These are phyloP conservation scores for Talaromyces funiculosus DNA, from an alignment of 2,329 filamentous ascomycete species.

Conservation along the genomic window DNA sequence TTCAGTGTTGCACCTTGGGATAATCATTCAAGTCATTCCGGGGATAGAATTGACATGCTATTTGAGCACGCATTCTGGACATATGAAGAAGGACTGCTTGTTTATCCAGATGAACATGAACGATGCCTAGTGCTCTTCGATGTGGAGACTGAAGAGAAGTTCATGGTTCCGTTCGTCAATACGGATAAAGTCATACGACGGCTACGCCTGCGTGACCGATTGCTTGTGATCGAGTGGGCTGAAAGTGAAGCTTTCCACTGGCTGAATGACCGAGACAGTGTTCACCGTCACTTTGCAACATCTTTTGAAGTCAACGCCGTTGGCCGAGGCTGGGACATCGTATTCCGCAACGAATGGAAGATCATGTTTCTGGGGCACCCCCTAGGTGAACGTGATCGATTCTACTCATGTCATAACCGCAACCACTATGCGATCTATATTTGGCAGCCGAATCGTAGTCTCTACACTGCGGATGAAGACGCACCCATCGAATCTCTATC, in stretches of 20 bases:
- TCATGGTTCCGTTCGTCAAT: slow-evolving; percentile 49
- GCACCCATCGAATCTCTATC: slow-evolving; percentile 54
- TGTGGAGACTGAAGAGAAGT: slow-evolving; percentile 41
- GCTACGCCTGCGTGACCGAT: slow-evolving; percentile 47
- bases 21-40: slow-evolving; percentile 33
- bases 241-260: slow-evolving; percentile 49
- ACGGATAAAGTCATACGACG: slow-evolving; percentile 49
- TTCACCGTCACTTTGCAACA: slow-evolving; percentile 56
- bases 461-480: slow-evolving; percentile 50
- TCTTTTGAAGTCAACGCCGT: slow-evolving; percentile 47
- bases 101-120: slow-evolving; percentile 44
- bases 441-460: slow-evolving; percentile 55
- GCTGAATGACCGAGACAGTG: slow-evolving; percentile 47
- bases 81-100: slow-evolving; percentile 52
- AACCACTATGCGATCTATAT: slow-evolving; percentile 59
- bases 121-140: slow-evolving; percentile 45
- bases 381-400: slow-evolving; percentile 52
- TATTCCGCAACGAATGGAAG: slow-evolving; percentile 56
- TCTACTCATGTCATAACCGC: slow-evolving; percentile 56
- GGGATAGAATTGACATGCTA: slow-evolving; percentile 27
- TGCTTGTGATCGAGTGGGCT: slow-evolving; percentile 63
- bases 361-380: slow-evolving; percentile 55
- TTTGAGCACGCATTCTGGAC: slow-evolving; percentile 48
- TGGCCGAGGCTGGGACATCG: slow-evolving; percentile 38
- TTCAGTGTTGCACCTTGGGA: slow-evolving; percentile 41